Evolutionary conservation across 805 yeast species (phyloP).

Genomic region (Nakazawaea populi): DNA sequence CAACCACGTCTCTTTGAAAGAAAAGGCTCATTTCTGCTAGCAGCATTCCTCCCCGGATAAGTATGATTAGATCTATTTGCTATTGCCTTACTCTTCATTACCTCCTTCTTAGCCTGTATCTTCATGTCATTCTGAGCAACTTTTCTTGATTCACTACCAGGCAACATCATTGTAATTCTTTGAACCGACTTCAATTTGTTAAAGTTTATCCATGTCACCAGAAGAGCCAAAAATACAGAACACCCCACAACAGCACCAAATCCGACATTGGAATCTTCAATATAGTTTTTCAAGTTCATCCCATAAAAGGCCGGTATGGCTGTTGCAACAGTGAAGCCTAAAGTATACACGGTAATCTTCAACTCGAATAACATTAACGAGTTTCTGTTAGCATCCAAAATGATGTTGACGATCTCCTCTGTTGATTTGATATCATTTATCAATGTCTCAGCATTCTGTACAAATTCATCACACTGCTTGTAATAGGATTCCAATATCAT

Average conservation of each 20-base stretch:
- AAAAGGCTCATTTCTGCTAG: not conserved
- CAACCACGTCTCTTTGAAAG: slow-evolving; percentile 15
- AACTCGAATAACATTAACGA: slow-evolving; percentile 83
- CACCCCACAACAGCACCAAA: slow-evolving; percentile 50
- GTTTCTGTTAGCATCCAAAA: slow-evolving; percentile 86
- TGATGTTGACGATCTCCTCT: slow-evolving; percentile 88
- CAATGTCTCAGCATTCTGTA: slow-evolving; percentile 81
- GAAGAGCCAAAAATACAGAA: slow-evolving; percentile 13
- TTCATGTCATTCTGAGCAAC: not conserved
- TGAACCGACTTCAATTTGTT: slow-evolving; percentile 56
- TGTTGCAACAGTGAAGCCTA: slow-evolving; percentile 83
- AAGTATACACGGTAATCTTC: slow-evolving; percentile 74
- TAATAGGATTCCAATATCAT: slow-evolving; percentile 85
- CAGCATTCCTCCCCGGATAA: slow-evolving; percentile 1
- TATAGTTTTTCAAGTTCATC: slow-evolving; percentile 74
- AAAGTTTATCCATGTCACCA: slow-evolving; percentile 52
- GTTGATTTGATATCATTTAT: slow-evolving; percentile 83
- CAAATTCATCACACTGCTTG: slow-evolving; percentile 88
- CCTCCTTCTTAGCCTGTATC: slow-evolving; percentile 18
- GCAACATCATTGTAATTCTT: slow-evolving; percentile 54
- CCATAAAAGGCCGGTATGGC: slow-evolving; percentile 85
- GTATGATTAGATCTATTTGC: slow-evolving; percentile 6
- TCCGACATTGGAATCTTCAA: slow-evolving; percentile 63
- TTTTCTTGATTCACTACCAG: slow-evolving; percentile 12
- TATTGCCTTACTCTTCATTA: slow-evolving; percentile 12